A percentile compares a stretch with the other conserved stretches of the same genome.
Evolutionary conservation across 768 basidiomycete genomes (phyloP).

Genomic region (Rubroboletus satanas): DNA sequence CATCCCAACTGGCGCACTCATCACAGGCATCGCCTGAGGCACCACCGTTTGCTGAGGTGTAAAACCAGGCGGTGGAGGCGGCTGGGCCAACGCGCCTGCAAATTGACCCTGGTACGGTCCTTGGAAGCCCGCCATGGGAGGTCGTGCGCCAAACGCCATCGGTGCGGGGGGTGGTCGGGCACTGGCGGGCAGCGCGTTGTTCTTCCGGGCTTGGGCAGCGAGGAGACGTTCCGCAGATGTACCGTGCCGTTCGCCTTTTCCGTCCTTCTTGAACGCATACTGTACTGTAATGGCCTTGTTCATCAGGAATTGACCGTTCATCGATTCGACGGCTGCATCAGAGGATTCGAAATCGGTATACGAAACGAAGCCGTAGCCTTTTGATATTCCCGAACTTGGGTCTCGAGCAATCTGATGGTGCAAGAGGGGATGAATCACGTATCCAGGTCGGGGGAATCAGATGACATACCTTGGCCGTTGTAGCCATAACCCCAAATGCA

Average conservation of each 20-base stretch:
- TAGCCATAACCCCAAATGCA: constrained; percentile 90
- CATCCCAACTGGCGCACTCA: constrained; percentile 32
- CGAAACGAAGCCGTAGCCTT: constrained; percentile 96
- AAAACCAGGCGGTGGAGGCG: constrained; percentile 79
- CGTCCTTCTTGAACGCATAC: constrained; percentile 99
- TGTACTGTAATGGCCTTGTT: constrained; percentile 97
- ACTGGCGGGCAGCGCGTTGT: constrained; percentile 81
- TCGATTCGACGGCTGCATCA: constrained; percentile 92
- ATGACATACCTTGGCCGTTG: constrained; percentile 69
- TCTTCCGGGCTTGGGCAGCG: constrained; percentile 92
- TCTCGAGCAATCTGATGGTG: constrained; percentile 86
- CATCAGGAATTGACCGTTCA: constrained; percentile 97
- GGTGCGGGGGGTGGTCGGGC: constrained; percentile 73
- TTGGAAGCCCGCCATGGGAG: constrained; percentile 66
- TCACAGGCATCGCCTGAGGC: constrained; percentile 38
- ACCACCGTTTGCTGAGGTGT: constrained; percentile 67
- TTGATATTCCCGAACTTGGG: constrained; percentile 76
- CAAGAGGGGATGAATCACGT: neutral
- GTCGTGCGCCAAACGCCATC: constrained; percentile 64
- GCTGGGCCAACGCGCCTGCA: constrained; percentile 80
- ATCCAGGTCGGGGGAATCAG: neutral
- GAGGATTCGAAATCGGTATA: constrained; percentile 98
- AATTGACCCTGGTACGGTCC: constrained; percentile 90
- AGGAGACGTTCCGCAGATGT: constrained; percentile 95
- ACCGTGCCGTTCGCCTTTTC: constrained; percentile 96